These are phyloP conservation scores for Andrographis paniculata DNA, from an alignment of 305 asterid genomes.

Conservation along the genomic window DNA sequence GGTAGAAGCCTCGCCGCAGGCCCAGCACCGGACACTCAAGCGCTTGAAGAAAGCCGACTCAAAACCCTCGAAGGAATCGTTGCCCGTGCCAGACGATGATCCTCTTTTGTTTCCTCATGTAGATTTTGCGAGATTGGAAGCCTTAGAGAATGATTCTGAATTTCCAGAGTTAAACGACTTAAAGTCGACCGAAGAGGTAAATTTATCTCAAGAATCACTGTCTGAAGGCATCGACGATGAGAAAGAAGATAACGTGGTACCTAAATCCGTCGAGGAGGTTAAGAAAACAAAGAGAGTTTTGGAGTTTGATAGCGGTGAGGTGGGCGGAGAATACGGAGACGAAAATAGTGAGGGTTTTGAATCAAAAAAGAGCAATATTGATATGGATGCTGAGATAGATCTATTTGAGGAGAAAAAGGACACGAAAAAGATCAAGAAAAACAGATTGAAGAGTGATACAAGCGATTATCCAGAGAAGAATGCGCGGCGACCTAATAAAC, in stretches of 20 bases:
- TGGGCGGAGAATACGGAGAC: constrained; percentile 15
- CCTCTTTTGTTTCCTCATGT: constrained; percentile 37
- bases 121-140: constrained; percentile 54
- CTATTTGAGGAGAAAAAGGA: constrained; percentile 19
- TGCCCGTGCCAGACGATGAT: constrained; percentile 23
- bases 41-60: constrained; percentile 48
- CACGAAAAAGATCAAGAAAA: constrained; percentile 31
- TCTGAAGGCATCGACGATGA: constrained; percentile 22
- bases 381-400: constrained; percentile 13
- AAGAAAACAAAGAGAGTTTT: constrained; percentile 42
- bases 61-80: constrained; percentile 14
- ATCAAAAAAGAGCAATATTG: constrained; percentile 24
- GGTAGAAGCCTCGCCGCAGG: constrained; percentile 32
- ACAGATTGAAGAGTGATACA: constrained; percentile 25
- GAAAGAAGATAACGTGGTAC: constrained; percentile 15
- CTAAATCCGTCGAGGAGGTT: constrained; percentile 18
- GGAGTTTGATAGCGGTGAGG: constrained; percentile 39
- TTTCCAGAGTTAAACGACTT: constrained; percentile 29
- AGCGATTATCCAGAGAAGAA: constrained; percentile 25
- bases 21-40: constrained; percentile 48
- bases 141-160: constrained; percentile 46
- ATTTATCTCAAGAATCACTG: constrained; percentile 27
- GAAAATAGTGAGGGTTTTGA: constrained; percentile 19
- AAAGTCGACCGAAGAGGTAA: constrained; percentile 26
- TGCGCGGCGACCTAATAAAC: constrained; percentile 29